Evolutionary conservation across 305 asterid species (phyloP), one percentile per base, ranked within the genome.

Genomic region (Fraxinus xanthoxyloides): DNA sequence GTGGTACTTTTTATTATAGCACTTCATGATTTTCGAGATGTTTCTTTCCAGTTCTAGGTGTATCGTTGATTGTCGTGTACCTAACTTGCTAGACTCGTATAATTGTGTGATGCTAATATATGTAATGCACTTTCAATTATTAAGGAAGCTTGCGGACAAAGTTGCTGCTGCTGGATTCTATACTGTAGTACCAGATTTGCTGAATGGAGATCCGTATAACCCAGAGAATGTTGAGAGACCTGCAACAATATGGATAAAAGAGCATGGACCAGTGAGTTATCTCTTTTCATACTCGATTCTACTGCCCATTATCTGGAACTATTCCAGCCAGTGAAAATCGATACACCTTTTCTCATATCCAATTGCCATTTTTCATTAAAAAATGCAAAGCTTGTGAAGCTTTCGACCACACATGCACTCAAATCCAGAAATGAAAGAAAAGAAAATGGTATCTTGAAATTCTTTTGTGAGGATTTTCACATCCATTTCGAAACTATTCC

Each of bases 91-190:
- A 54, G 28, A 43, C 12, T 4, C 51, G 0, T 43, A 10, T 12
- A 3, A 59, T 36, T 6, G 24, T 38, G 54, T 70, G 46, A 63
- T 74, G 32, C 76, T 74, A 31, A 78, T 40, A 15, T 72, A 24
- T 40, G 15, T 78, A 34, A 7, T 19, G 72, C 8, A 75, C 79
- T 23, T 79, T 77, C 54, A 28, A 70, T 6, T 6, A 21, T 77
- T 7, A 79, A 90, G 95, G 91, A 90, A 87, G 79, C 82, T 93
- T 23, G 98, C 98, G 7, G 95, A 93, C 84, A 89, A 91, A 85
- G 89, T 92, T 43, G 97, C 91, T 13, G 87, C 79, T 17, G 89
- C 92, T 35, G 97, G 95, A 59, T 90, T 88, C 73, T 91, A 80
- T 75, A 86, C 86, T 21, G 90, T 91, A 19, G 92, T 87, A 8